Percentiles rank a stretch among this genome's conserved stretches.
Conservation (phyloP, 139 green algal genomes). For the Spirogloea muscicola region DNA sequence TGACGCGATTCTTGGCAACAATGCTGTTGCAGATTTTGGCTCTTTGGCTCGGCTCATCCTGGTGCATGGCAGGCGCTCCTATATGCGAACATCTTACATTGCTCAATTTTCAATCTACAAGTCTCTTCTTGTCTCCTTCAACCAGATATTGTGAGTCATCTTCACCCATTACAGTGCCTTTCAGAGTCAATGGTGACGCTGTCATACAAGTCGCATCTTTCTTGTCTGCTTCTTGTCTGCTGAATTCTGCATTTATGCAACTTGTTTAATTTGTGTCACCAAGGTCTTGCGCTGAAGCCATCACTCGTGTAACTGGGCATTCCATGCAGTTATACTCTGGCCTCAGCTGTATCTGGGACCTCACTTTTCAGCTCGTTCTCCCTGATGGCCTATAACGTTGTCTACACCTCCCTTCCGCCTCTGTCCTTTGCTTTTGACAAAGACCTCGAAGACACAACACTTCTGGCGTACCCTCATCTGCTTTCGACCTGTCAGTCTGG, state of each 20-base stretch:
- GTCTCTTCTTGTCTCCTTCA: slow-evolving; percentile 38
- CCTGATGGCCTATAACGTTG: slow-evolving; percentile 57
- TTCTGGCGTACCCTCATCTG: slow-evolving; percentile 50
- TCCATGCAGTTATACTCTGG: slow-evolving; percentile 26
- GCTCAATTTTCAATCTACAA: slow-evolving; percentile 49
- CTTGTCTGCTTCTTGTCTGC: neutral
- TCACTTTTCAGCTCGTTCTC: slow-evolving; percentile 45
- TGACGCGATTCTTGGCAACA: neutral
- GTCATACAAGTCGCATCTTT: neutral
- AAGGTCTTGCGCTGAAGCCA: neutral
- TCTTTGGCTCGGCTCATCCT: slow-evolving; percentile 39
- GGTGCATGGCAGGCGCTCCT: slow-evolving; percentile 41
- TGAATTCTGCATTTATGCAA: neutral
- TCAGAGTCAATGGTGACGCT: neutral
- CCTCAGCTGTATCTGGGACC: slow-evolving; percentile 24
- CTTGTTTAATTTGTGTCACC: neutral
- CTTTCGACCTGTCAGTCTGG: slow-evolving; percentile 23
- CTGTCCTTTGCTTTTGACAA: slow-evolving; percentile 55
- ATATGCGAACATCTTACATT: slow-evolving; percentile 27
- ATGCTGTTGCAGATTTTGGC: slow-evolving; percentile 28
- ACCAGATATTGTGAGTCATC: slow-evolving; percentile 25
- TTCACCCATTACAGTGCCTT: neutral
- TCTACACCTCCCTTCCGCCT: slow-evolving; percentile 56
- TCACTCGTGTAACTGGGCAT: neutral
- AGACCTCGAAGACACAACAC: slow-evolving; percentile 42